phyloP scores from a whole-genome alignment of 129 eudicot genomes.

The Helianthus tuberosus region DNA sequence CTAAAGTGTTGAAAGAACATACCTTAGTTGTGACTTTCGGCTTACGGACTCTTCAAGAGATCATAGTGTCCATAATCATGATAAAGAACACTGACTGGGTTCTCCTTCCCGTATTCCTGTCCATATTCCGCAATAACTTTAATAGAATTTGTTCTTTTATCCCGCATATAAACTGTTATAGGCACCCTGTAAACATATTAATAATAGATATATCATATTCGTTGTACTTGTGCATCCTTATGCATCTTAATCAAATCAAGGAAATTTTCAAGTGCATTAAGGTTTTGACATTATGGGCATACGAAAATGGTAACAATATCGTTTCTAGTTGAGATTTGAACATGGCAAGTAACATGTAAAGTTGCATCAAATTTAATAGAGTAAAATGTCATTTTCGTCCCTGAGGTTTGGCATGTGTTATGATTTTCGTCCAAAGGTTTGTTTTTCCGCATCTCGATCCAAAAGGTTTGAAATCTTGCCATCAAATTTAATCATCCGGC shows the following conservation, averaged over 20 bases:
- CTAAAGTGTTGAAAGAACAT: neutral
- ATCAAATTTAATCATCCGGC: no score
- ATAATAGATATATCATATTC: neutral
- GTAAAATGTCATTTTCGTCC: no score
- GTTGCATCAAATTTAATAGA: neutral
- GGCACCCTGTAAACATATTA: slow-evolving; percentile 58
- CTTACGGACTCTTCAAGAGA: slow-evolving; percentile 43
- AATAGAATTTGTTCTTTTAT: slow-evolving; percentile 51
- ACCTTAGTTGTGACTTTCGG: slow-evolving; percentile 29
- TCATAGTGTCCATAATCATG: slow-evolving; percentile 96
- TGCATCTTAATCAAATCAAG: neutral
- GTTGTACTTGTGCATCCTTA: neutral
- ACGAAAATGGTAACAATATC: neutral
- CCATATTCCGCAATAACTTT: slow-evolving; percentile 82
- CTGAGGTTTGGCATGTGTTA: no score
- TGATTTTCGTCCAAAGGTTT: no score
- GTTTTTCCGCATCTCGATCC: no score
- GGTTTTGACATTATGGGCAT: neutral
- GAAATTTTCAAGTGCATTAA: no score
- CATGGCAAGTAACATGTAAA: slow-evolving; percentile 2
- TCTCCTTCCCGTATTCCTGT: slow-evolving; percentile 69
- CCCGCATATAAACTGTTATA: slow-evolving; percentile 68
- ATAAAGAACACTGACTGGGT: slow-evolving; percentile 67
- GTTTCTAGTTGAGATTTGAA: neutral
- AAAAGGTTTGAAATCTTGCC: no score